Evolutionary conservation across 441 rosid genomes (phyloP).

Genomic region (Aquilaria agallochum): DNA sequence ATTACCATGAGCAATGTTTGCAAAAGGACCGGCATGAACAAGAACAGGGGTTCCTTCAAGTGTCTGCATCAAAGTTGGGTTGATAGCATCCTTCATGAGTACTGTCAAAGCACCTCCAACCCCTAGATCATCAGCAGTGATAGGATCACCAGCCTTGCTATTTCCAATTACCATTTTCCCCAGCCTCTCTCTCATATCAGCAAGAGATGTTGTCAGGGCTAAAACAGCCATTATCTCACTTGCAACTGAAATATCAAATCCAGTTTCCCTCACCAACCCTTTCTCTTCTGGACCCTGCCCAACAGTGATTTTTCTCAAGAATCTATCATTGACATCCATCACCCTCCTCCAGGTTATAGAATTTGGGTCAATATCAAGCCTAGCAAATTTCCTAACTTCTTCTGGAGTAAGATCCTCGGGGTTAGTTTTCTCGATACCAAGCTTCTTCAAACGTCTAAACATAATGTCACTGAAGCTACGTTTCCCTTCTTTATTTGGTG

Average conservation of each 20-base stretch:
- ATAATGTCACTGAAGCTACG: conserved; percentile 74
- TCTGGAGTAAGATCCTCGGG: conserved; percentile 88
- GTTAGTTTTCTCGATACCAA: conserved; percentile 71
- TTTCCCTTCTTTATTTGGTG: conserved; percentile 81
- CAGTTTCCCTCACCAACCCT: conserved; percentile 95
- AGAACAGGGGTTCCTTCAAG: conserved; percentile 98
- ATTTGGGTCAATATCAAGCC: conserved; percentile 88
- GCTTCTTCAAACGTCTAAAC: conserved; percentile 83
- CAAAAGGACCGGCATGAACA: conserved; percentile 98
- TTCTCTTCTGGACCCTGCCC: conserved; percentile 98
- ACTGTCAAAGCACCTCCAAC: conserved; percentile 97
- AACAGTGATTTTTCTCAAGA: conserved; percentile 81
- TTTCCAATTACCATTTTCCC: conserved; percentile 97
- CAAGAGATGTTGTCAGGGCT: conserved; percentile 93
- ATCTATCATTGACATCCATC: conserved; percentile 94
- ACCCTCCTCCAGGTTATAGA: conserved; percentile 97
- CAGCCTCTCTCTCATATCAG: conserved; percentile 96
- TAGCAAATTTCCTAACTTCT: conserved; percentile 73
- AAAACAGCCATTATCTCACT: conserved; percentile 99
- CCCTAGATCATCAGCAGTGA: conserved; percentile 97
- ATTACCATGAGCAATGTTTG: conserved; percentile 97
- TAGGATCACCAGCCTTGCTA: conserved; percentile 87
- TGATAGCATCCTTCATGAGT: conserved; percentile 93
- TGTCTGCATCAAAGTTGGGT: conserved; percentile 97
- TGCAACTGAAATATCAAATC: conserved; percentile 96